Evolutionary conservation across 2,329 filamentous ascomycete species (phyloP), one percentile per base, ranked within the genome.

Genomic region (Pseudogymnoascus destructans): DNA sequence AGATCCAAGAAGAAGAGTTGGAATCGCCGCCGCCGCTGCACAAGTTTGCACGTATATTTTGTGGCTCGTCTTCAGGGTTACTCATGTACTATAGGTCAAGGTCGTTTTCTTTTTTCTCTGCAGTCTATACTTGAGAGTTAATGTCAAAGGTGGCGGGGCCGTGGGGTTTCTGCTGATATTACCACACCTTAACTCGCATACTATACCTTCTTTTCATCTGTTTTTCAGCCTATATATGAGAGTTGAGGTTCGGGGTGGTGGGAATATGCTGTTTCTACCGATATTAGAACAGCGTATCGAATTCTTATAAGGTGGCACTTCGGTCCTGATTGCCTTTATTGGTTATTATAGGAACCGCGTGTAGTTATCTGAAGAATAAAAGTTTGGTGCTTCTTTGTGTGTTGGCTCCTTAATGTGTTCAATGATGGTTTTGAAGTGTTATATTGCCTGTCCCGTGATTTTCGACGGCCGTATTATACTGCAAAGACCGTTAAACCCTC

Each of bases 81-180:
- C 46, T 30, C 46, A 52, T 52, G 46, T 52, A 52, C 13, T 52
- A 52, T 52, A 52, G 46, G 32, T 30, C 25, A 13, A 17, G 46
- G 17, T 32, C 3, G 10, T 52, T 52, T 52, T 49, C 42, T 3
- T 30, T 52, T 52, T 42, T 49, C 13, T 30, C 23, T 17, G 23
- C 23, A 52, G 23, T 23, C 9, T 30, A 52, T 52, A 30, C 42
- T 11, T 17, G 23, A 30, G 23, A 11, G 23, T 52, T 7, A 30
- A 30, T 13, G 42, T 30, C 23, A 11, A 8, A 52, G 23, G 27
- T 52, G 8, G n/a, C 4, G 21, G 6, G 6, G 1, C 3, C 10
- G 9, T 25, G 8, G 42, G 27, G 23, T 17, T 52, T 30, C 23
- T 52, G 23, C 42, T 6, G 42, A n/a, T 25, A 49, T 27, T 27